Base-by-base conservation (phyloP, 2,329 filamentous ascomycete species). In the Exophiala viscosa region DNA sequence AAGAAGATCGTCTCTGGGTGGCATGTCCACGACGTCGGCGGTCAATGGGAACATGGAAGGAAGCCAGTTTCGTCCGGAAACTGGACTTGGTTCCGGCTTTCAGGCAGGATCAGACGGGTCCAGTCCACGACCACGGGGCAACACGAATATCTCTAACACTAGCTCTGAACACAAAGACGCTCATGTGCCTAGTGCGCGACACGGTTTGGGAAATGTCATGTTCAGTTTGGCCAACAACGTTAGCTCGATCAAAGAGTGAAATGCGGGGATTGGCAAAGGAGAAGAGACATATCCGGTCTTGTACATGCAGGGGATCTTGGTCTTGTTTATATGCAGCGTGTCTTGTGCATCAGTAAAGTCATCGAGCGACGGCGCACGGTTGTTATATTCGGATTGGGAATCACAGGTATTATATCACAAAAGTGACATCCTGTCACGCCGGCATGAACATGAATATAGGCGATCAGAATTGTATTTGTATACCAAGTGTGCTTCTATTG, bases 21-120 rank as follows among this genome's bases (percentile, higher is more conserved):
- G 49, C 20, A 28, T 42, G 14, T 59, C 54, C 3, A 52, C 48
- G 42, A 50, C 52, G 46, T 58, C 58, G 11, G 53, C 55, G 11
- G 58, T 58, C 15, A 48, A 56, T 36, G 58, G 58, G 9, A 48
- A 54, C 8, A 33, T 58, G 15, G 50, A 60, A 41, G 57, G 57
- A 33, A 47, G 40, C n/a, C 41, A 41, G 2, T 60, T 60, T 46
- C 50, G 58, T 10, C 15, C 55, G 7, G 58, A 60, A 42, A 60
- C 58, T 5, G 58, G 58, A 7, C 43, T 60, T 9, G 32, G 55
- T 20, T 48, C 58, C 5, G 58, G 40, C 11, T 43, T 40, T 5
- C 34, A 52, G 6, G 47, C 35, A 9, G 36, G 35, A n/a, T n/a
- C 47, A 52, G 17, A 33, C 31, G 6, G 17, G 7, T 9, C 14